Percentiles rank a stretch among this genome's conserved stretches.
Evolutionary conservation across 2,329 filamentous ascomycete genomes (phyloP).

Genomic region (Pseudogymnoascus sp.): DNA sequence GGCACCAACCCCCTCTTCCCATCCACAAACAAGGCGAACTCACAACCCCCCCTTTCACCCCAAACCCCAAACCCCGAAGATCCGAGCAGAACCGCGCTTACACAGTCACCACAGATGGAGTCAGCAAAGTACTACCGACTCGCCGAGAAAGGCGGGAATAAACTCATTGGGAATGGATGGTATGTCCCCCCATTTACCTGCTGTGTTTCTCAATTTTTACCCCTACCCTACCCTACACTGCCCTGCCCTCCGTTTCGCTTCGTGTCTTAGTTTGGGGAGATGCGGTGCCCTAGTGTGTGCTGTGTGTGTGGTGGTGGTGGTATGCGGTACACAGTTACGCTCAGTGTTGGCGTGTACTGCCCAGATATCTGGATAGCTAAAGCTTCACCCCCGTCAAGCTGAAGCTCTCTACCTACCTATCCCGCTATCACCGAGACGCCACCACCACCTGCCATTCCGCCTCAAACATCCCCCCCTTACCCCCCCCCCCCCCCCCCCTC

Average conservation of each 20-base stretch:
- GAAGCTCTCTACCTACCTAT: too few species aligned
- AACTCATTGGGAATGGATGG: constrained; percentile 91
- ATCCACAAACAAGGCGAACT: too few species aligned
- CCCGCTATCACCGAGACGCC: neutral
- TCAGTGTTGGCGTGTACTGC: neutral
- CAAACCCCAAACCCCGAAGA: neutral
- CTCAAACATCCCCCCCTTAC: too few species aligned
- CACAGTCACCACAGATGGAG: constrained; percentile 7
- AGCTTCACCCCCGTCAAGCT: too few species aligned
- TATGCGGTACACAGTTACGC: neutral
- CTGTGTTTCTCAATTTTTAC: neutral
- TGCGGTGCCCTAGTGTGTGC: neutral
- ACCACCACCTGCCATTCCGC: neutral
- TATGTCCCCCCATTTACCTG: constrained; percentile 42
- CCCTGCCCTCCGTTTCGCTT: too few species aligned
- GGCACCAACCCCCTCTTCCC: neutral
- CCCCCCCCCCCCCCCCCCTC: too few species aligned
- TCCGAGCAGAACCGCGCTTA: neutral
- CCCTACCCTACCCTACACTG: neutral
- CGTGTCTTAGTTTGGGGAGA: too few species aligned
- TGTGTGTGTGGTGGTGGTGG: too few species aligned
- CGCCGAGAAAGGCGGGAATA: constrained; percentile 80
- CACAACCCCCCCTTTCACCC: neutral
- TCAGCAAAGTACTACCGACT: constrained; percentile 87
- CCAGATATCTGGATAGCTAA: too few species aligned